Conservation (phyloP, 1,284 basidiomycete genomes). For the Schizophyllum commune region DNA sequence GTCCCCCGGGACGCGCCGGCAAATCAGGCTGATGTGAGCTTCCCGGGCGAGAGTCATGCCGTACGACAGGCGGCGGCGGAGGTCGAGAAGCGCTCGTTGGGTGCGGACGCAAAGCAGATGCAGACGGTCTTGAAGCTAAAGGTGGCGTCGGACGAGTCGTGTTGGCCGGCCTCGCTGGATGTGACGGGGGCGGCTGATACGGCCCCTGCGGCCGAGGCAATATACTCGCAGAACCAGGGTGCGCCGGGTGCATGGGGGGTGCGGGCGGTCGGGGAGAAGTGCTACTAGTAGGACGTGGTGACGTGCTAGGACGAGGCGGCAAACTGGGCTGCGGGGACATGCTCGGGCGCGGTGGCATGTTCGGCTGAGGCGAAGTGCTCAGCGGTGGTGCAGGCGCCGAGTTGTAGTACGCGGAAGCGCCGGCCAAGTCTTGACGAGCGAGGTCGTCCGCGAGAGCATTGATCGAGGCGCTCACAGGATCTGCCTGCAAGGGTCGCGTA, state of each 20-base stretch:
- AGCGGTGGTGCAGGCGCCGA: neutral
- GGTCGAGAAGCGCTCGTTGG: too few relatives aligned
- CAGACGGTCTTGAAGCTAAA: too few relatives aligned
- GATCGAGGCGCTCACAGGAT: neutral
- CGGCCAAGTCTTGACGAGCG: neutral
- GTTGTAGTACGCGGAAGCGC: neutral
- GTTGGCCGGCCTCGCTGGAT: neutral
- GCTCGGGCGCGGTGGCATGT: neutral
- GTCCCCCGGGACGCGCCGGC: neutral
- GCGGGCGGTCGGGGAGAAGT: neutral
- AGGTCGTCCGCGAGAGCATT: neutral
- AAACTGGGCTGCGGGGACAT: neutral
- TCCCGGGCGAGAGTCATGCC: neutral
- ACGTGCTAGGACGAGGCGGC: neutral
- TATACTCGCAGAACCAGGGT: neutral
- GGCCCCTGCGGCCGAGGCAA: neutral
- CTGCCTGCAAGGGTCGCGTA: neutral
- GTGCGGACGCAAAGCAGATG: too few relatives aligned
- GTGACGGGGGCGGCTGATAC: neutral
- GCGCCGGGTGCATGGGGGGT: neutral
- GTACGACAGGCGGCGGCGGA: neutral
- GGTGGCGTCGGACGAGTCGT: too few relatives aligned
- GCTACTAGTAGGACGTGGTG: neutral
- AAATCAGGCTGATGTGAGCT: neutral
- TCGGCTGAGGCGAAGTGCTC: neutral